These are phyloP conservation scores for Aspergillus ochraceus DNA, from an alignment of 2,329 filamentous ascomycete genomes.

Conservation along the genomic window DNA sequence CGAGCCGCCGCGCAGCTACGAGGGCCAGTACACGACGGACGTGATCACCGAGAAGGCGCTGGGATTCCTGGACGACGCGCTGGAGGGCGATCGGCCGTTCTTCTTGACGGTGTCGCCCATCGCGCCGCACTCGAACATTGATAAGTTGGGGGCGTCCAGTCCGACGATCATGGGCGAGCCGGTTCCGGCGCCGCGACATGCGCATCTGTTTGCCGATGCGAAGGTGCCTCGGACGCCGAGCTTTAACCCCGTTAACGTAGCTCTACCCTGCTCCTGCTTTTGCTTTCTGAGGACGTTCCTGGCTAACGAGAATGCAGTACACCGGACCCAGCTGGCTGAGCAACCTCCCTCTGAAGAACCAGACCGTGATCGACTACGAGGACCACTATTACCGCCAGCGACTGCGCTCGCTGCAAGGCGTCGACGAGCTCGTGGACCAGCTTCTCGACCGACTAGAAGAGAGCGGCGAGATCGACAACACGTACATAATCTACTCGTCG, in stretches of 20 bases:
- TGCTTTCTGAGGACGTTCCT: not conserved
- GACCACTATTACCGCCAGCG: conserved; percentile 55
- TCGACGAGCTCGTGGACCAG: conserved; percentile 58
- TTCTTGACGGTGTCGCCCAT: conserved; percentile 67
- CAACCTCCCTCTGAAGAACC: conserved; percentile 46
- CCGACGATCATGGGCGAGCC: conserved; percentile 48
- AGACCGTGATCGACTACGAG: conserved; percentile 51
- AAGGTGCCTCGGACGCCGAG: conserved; percentile 62
- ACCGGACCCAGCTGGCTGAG: conserved; percentile 50
- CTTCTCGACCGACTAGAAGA: conserved; percentile 49
- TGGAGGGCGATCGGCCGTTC: conserved; percentile 58
- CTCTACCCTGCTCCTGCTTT: conserved; percentile 8
- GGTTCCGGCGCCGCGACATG: conserved; percentile 61
- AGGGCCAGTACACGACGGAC: conserved; percentile 59
- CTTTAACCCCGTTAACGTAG: conserved; percentile 64
- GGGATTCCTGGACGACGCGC: conserved; percentile 62
- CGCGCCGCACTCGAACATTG: conserved; percentile 63
- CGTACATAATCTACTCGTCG: conserved; percentile 62
- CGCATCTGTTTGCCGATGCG: conserved; percentile 60
- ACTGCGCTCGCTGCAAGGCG: conserved; percentile 52
- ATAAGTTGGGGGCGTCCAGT: conserved; percentile 30
- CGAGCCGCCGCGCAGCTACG: conserved; percentile 55
- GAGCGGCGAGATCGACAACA: conserved; percentile 49
- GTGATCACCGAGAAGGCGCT: conserved; percentile 60
- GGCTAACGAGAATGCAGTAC: conserved; percentile 21